Evolutionary conservation across 2,329 filamentous ascomycete genomes (phyloP).

Genomic region (Aspergillus sp.): DNA sequence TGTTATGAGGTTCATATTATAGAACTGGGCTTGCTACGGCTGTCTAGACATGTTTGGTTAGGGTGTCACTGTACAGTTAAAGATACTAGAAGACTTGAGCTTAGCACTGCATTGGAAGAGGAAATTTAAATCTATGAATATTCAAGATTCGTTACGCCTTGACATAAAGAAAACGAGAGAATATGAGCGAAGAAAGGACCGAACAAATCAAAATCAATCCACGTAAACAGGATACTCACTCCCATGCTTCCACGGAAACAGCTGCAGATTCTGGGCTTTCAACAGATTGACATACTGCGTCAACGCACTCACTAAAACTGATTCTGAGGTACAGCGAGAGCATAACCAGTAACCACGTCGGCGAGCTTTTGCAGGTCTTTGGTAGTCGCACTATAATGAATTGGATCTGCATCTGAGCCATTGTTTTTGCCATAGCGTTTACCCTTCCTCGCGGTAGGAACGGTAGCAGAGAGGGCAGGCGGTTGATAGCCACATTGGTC

Average conservation of each 20-base stretch:
- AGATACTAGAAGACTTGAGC: too few relatives aligned
- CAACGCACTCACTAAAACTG: constrained; percentile 14
- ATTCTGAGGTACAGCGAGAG: constrained; percentile 15
- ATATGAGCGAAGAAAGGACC: neutral
- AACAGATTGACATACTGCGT: constrained; percentile 14
- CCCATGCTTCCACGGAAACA: constrained; percentile 15
- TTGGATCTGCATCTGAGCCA: constrained; percentile 14
- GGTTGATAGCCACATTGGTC: constrained; percentile 25
- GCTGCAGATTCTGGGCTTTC: constrained; percentile 15
- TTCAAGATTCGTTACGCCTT: too few relatives aligned
- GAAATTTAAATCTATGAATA: too few relatives aligned
- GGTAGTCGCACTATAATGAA: constrained; percentile 21
- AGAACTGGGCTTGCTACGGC: too few relatives aligned
- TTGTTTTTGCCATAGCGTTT: constrained; percentile 15
- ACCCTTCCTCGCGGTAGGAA: constrained; percentile 7
- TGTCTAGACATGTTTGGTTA: too few relatives aligned
- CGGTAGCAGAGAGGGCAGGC: constrained; percentile 6
- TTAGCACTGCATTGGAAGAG: too few relatives aligned
- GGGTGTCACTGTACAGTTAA: too few relatives aligned
- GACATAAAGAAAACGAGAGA: neutral
- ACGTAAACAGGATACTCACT: constrained; percentile 1
- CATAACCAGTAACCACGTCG: constrained; percentile 23
- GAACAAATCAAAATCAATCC: neutral
- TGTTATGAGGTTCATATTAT: too few relatives aligned
- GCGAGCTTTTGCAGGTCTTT: constrained; percentile 25